A percentile compares a stretch with the other conserved stretches of the same genome.
Evolutionary conservation across 441 rosid species (phyloP).

Genomic region (Gossypium gossypioides): DNA sequence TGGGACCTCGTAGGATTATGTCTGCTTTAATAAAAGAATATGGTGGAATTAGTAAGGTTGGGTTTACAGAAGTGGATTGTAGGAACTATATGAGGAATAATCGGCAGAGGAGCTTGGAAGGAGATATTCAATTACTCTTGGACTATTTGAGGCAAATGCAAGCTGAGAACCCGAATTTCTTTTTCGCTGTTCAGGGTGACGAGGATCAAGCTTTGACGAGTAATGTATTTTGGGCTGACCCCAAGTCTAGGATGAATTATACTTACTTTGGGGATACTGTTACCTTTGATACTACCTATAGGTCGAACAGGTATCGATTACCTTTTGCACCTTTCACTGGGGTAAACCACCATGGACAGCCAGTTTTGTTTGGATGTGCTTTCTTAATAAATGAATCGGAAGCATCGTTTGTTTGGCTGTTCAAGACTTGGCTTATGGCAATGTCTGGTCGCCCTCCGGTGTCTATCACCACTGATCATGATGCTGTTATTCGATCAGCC

Average conservation of each 20-base stretch:
- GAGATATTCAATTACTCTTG: constrained; percentile 72
- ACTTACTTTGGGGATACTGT: constrained; percentile 76
- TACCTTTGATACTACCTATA: constrained; percentile 74
- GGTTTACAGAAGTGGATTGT: constrained; percentile 92
- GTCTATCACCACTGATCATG: constrained; percentile 81
- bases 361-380: constrained; percentile 82
- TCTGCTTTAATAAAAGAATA: constrained; percentile 80
- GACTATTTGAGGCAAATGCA: constrained; percentile 84
- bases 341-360: constrained; percentile 88
- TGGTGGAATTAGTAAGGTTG: constrained; percentile 89
- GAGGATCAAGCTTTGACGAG: constrained; percentile 52
- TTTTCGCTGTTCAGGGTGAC: constrained; percentile 62
- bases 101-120: constrained; percentile 68
- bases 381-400: constrained; percentile 74
- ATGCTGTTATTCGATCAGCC: constrained; percentile 56
- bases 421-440: constrained; percentile 74
- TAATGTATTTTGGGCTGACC: constrained; percentile 91
- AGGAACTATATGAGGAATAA: constrained; percentile 83
- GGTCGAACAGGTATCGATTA: constrained; percentile 68
- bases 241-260: constrained; percentile 57
- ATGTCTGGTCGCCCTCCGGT: constrained; percentile 61
- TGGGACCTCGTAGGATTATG: constrained; percentile 83
- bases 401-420: constrained; percentile 77
- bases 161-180: constrained; percentile 58
- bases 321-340: constrained; percentile 94